Percentiles rank a stretch among this genome's conserved stretches.
phyloP scores from a whole-genome alignment of 2,329 filamentous ascomycete species.

The Aspergillus sp. region DNA sequence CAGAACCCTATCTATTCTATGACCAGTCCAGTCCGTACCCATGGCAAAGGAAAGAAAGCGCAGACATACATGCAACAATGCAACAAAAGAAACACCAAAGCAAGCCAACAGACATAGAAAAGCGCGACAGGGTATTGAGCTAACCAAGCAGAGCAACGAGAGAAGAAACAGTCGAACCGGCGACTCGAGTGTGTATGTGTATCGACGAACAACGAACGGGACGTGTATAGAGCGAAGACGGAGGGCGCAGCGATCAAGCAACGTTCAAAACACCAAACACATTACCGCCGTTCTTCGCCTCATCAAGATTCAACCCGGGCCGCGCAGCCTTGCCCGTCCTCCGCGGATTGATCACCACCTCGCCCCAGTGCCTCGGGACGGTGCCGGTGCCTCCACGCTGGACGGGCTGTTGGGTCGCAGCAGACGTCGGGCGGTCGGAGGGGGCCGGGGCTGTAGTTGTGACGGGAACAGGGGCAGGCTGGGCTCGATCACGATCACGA shows the following conservation, averaged over 20 bases:
- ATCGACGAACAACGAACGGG: too few species aligned
- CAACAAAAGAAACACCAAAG: neutral
- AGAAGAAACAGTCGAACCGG: neutral
- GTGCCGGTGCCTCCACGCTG: slow-evolving; percentile 9
- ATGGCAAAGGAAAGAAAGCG: neutral
- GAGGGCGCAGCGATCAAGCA: slow-evolving; percentile 9
- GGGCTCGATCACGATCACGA: neutral
- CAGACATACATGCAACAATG: slow-evolving; percentile 1
- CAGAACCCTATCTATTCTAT: too few species aligned
- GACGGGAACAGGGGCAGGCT: slow-evolving; percentile 13
- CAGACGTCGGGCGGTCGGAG: slow-evolving; percentile 7
- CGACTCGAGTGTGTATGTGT: too few species aligned
- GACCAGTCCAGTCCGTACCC: too few species aligned
- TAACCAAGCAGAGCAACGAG: neutral
- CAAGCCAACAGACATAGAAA: slow-evolving; percentile 3
- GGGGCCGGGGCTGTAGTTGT: slow-evolving; percentile 9
- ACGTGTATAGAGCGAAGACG: too few species aligned
- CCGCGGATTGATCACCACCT: slow-evolving; percentile 33
- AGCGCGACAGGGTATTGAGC: slow-evolving; percentile 6
- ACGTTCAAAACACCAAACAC: slow-evolving; percentile 35
- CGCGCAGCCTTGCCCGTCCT: slow-evolving; percentile 24
- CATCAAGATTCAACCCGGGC: slow-evolving; percentile 15
- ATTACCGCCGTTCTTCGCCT: slow-evolving; percentile 17
- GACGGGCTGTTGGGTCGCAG: slow-evolving; percentile 8
- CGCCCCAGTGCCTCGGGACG: slow-evolving; percentile 35